Percentiles rank a stretch among this genome's conserved stretches.
phyloP scores from a whole-genome alignment of 768 basidiomycete species.

The Podaxis sp. region DNA sequence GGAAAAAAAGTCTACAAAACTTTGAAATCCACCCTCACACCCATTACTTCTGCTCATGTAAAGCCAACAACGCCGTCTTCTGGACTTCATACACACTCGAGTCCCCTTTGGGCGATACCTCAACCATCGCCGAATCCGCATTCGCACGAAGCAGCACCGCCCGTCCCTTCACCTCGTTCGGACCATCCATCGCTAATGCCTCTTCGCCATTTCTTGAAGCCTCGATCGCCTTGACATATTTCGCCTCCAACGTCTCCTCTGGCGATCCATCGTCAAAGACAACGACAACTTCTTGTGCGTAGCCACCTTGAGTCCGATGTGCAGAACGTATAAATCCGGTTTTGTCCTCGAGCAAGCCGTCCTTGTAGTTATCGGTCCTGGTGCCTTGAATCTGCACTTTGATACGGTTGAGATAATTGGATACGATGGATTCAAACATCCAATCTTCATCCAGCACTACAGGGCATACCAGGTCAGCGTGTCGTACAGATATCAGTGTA shows the following conservation, averaged over 20 bases:
- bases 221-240: conserved; percentile 28
- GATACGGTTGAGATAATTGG: conserved; percentile 32
- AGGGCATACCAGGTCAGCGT: not conserved
- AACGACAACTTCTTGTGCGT: conserved; percentile 36
- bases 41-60: conserved; percentile 24
- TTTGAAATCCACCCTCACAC: not conserved
- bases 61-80: conserved; percentile 31
- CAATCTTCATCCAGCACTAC: conserved; percentile 33
- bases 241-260: conserved; percentile 25
- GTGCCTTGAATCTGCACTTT: conserved; percentile 38
- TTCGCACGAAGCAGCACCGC: conserved; percentile 39
- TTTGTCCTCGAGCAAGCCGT: conserved; percentile 34
- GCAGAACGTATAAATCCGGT: conserved; percentile 31
- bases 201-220: conserved; percentile 37
- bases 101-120: conserved; percentile 35
- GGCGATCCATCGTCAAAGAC: conserved; percentile 26
- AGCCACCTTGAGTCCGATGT: conserved; percentile 26
- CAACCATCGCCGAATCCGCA: conserved; percentile 30
- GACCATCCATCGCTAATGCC: conserved; percentile 51
- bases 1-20: not conserved
- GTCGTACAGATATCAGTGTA: not conserved
- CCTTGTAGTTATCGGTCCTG: conserved; percentile 29
- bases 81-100: conserved; percentile 35
- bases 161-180: conserved; percentile 25
- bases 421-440: conserved; percentile 35